These are phyloP conservation scores for Gracilaria vermiculophylla DNA, from an alignment of 23 red algal genomes.

Conservation along the genomic window DNA sequence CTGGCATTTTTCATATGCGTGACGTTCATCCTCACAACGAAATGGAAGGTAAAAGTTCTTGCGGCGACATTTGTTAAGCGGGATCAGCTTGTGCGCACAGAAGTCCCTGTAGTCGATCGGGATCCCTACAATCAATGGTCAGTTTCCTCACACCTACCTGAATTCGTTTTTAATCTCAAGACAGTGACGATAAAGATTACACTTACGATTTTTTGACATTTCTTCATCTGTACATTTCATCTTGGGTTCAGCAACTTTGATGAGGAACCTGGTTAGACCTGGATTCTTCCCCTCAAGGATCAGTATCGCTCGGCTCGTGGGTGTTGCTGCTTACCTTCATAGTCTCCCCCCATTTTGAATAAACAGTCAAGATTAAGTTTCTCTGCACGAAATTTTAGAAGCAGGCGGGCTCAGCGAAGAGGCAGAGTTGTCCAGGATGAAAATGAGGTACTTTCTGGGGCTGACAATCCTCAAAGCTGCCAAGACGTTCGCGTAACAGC, in stretches of 20 bases:
- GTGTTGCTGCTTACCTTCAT: neutral
- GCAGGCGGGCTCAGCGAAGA: neutral
- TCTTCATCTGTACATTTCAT: conserved; percentile 48
- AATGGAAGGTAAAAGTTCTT: conserved; percentile 82
- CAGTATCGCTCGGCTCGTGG: neutral
- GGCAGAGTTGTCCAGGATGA: too few species aligned
- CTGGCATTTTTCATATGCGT: conserved; percentile 90
- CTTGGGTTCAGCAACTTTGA: conserved; percentile 34
- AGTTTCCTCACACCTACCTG: neutral
- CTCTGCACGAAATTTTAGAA: neutral
- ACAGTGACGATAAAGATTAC: neutral
- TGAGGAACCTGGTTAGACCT: neutral
- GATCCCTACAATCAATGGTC: conserved; percentile 20
- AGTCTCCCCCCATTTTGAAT: conserved; percentile 2
- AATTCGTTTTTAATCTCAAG: too few species aligned
- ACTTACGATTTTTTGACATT: conserved; percentile 40
- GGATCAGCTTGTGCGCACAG: conserved; percentile 94
- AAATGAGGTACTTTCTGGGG: too few species aligned
- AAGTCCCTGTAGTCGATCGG: conserved; percentile 71
- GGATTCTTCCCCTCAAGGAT: neutral
- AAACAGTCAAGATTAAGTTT: neutral
- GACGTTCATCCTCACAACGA: conserved; percentile 81
- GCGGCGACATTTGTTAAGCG: conserved; percentile 87
- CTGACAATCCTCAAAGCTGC: too few species aligned
- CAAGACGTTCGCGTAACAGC: too few species aligned